phyloP scores from a whole-genome alignment of 1,284 basidiomycete genomes.

The Fomitiporia mediterranea region DNA sequence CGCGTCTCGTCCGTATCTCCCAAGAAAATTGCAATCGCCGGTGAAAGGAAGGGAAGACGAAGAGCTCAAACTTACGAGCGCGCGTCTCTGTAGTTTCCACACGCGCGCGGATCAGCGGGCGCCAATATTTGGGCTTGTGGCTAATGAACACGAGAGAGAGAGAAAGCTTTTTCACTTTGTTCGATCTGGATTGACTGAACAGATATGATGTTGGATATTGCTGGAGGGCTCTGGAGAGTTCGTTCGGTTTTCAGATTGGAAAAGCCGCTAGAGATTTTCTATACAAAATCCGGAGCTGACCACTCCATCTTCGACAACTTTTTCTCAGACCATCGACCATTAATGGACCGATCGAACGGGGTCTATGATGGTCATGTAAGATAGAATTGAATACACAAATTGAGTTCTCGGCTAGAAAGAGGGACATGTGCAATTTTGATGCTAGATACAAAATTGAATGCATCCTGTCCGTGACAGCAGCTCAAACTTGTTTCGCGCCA shows the following conservation, averaged over 20 bases:
- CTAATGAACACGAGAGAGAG: no score
- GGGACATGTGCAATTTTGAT: conserved; percentile 8
- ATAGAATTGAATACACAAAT: not conserved
- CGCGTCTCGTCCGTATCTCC: no score
- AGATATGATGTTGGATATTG: not conserved
- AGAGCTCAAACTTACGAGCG: no score
- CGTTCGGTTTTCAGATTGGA: not conserved
- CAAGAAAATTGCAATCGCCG: no score
- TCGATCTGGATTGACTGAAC: not conserved
- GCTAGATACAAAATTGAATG: not conserved
- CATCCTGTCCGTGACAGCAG: not conserved
- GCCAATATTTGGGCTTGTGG: not conserved
- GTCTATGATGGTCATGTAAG: not conserved
- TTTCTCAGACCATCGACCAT: not conserved
- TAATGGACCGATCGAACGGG: not conserved
- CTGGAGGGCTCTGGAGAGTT: not conserved
- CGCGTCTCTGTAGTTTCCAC: not conserved
- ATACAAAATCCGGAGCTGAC: not conserved
- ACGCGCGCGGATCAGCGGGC: not conserved
- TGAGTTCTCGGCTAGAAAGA: conserved; percentile 5
- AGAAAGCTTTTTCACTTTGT: no score
- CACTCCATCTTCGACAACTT: not conserved
- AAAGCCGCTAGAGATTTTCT: not conserved
- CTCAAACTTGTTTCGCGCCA: not conserved
- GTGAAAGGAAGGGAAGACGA: no score